Percentiles rank a stretch among this genome's conserved stretches.
Conservation (phyloP, 495 filamentous ascomycete genomes). For the Podospora pseudocomata region DNA sequence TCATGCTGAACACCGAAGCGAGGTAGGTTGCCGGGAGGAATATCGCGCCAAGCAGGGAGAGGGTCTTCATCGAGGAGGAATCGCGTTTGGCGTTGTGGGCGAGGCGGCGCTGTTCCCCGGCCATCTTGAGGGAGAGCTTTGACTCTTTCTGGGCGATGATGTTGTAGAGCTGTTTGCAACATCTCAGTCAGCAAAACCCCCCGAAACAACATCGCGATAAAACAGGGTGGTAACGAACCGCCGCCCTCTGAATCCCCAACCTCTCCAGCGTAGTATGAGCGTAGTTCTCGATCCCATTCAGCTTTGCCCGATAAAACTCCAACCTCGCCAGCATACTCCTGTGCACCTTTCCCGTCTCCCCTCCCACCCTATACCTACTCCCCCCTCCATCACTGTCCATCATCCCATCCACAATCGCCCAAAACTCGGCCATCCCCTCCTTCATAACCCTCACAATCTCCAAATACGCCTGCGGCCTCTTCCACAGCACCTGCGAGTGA, state of each 20-base stretch:
- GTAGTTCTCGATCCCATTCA: constrained; percentile 55
- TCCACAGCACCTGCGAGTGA: constrained; percentile 56
- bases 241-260: constrained; percentile 51
- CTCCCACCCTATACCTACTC: constrained; percentile 9
- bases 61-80: constrained; percentile 53
- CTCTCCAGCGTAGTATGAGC: constrained; percentile 52
- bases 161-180: constrained; percentile 44
- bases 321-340: constrained; percentile 43
- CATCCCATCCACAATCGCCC: constrained; percentile 18
- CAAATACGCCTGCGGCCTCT: constrained; percentile 54
- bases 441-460: constrained; percentile 47
- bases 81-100: constrained; percentile 56
- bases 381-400: constrained; percentile 20
- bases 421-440: constrained; percentile 43
- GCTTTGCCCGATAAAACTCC: constrained; percentile 53
- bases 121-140: constrained; percentile 55
- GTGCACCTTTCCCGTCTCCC: constrained; percentile 38
- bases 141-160: constrained; percentile 57
- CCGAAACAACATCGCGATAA: neutral
- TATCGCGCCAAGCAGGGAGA: constrained; percentile 53
- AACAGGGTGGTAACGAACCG: constrained; percentile 27
- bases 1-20: constrained; percentile 54
- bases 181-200: neutral
- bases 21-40: constrained; percentile 55
- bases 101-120: constrained; percentile 52